Conservation (phyloP, 345 rosid genomes). For the Lepidium didymum region DNA sequence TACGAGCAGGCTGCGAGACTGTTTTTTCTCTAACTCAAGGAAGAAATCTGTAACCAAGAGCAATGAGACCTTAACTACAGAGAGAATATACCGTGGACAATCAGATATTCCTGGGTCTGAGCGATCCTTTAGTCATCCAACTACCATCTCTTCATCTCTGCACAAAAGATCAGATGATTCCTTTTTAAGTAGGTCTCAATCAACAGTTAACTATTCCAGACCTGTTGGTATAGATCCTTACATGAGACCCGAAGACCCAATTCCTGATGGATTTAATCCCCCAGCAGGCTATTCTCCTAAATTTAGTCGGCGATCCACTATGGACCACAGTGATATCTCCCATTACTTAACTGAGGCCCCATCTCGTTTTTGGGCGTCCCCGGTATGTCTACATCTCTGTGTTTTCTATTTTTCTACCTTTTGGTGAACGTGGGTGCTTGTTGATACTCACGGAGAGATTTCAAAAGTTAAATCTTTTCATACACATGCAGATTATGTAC, state of each 20-base stretch:
- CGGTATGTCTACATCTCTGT: constrained; percentile 37
- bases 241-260: constrained; percentile 17
- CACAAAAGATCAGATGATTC: constrained; percentile 26
- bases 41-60: constrained; percentile 36
- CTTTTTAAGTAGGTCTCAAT: constrained; percentile 10
- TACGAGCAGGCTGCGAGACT: constrained; percentile 73
- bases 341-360: constrained; percentile 40
- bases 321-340: constrained; percentile 47
- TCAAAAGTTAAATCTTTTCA: background rate
- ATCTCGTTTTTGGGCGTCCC: constrained; percentile 56
- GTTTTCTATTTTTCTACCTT: background rate
- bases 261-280: constrained; percentile 24
- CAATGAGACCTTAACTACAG: constrained; percentile 38
- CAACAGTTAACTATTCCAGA: constrained; percentile 14
- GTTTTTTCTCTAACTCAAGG: constrained; percentile 41
- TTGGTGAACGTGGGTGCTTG: background rate
- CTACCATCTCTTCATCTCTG: constrained; percentile 18
- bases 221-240: constrained; percentile 17
- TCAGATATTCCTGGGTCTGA: constrained; percentile 21
- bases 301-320: constrained; percentile 28
- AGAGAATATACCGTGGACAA: constrained; percentile 34
- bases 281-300: constrained; percentile 34
- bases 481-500: background rate
- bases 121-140: constrained; percentile 18
- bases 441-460: background rate